phyloP scores from a whole-genome alignment of 306 rosid species.

The Herpetospermum pedunculosum region DNA sequence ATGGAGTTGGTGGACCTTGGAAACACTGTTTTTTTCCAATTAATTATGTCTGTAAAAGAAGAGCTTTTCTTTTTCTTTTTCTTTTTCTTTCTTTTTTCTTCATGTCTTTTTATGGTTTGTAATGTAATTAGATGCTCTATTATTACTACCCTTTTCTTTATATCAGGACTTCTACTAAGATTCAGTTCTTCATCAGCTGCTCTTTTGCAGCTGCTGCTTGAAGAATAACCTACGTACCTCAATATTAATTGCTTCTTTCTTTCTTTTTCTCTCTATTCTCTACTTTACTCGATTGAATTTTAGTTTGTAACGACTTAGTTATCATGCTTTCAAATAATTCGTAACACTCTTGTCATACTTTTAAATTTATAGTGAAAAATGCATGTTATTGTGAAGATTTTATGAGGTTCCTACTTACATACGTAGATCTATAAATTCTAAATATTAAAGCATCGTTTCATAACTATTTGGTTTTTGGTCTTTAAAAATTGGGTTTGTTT shows the following conservation, averaged over 20 bases:
- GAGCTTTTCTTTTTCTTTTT: not conserved
- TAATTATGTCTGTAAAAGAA: slow-evolving; percentile 1
- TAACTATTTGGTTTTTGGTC: no score
- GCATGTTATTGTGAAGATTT: no score
- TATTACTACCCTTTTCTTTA: not conserved
- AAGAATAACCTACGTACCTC: not conserved
- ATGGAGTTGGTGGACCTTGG: slow-evolving; percentile 3
- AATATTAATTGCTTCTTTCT: not conserved
- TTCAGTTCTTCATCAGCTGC: not conserved
- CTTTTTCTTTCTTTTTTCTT: not conserved
- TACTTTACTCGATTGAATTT: not conserved
- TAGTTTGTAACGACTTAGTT: not conserved
- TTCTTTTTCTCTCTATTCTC: not conserved
- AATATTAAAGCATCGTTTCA: no score
- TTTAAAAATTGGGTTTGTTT: not conserved
- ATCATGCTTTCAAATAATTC: no score
- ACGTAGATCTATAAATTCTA: no score
- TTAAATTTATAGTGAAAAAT: no score
- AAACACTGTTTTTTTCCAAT: not conserved
- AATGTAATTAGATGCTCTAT: slow-evolving; percentile 1
- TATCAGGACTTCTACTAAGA: slow-evolving; percentile 4
- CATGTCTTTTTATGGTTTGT: slow-evolving; percentile 3
- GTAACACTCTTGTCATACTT: no score
- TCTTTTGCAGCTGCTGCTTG: not conserved
- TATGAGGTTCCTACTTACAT: no score